Conservation (phyloP, 2,329 filamentous ascomycete genomes). For the Gliomastix tumulicola region DNA sequence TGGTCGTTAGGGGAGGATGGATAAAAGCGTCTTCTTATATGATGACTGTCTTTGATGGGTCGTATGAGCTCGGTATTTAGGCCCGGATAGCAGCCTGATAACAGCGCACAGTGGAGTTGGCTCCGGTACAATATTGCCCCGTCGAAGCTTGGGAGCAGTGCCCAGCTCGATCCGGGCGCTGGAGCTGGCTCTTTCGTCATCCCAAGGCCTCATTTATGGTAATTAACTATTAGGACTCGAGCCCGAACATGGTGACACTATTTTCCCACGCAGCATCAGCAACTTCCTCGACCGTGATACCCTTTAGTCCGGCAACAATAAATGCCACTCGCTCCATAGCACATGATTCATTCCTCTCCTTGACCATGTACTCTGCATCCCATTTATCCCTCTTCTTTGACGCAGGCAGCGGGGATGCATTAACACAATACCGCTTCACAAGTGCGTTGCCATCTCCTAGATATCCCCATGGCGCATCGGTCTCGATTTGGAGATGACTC, state of each 20-base stretch:
- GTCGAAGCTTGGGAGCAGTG: too few species aligned
- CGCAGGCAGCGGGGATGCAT: slow-evolving; percentile 25
- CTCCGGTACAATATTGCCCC: too few species aligned
- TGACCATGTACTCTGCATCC: slow-evolving; percentile 35
- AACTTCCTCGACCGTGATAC: slow-evolving; percentile 31
- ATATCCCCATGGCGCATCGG: background rate
- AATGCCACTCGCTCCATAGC: slow-evolving; percentile 36
- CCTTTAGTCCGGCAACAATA: slow-evolving; percentile 40
- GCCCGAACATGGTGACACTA: slow-evolving; percentile 19
- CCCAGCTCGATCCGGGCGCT: too few species aligned
- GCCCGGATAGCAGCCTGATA: too few species aligned
- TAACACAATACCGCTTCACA: slow-evolving; percentile 30
- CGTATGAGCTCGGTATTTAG: too few species aligned
- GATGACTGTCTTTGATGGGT: too few species aligned
- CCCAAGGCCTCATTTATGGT: too few species aligned
- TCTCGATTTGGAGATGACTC: background rate
- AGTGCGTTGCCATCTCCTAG: background rate
- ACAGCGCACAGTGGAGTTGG: too few species aligned
- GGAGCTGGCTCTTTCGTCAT: too few species aligned
- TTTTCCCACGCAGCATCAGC: slow-evolving; percentile 27
- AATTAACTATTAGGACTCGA: too few species aligned
- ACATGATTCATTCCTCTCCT: slow-evolving; percentile 44
- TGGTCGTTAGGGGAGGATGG: too few species aligned
- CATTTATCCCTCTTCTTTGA: slow-evolving; percentile 44
- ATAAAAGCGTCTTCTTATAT: too few species aligned